phyloP scores from a whole-genome alignment of 169 alveolate species.

The Cryptosporidium felis region DNA sequence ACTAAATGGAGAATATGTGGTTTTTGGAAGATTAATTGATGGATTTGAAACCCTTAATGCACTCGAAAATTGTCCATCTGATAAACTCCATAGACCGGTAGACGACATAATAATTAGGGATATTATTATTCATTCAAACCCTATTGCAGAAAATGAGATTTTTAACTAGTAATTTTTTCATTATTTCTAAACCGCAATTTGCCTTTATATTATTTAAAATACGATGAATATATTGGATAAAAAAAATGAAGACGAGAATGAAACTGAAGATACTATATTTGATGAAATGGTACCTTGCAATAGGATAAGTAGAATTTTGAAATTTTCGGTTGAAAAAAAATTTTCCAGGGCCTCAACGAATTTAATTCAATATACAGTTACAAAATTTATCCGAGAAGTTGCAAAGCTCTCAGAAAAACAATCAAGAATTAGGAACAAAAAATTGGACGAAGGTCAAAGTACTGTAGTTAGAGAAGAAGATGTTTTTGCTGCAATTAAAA shows the following conservation, averaged over 20 bases:
- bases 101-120: conserved; percentile 81
- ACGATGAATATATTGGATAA: background rate
- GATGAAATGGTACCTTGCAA: conserved; percentile 12
- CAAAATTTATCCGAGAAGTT: conserved; percentile 14
- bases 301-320: conserved; percentile 5
- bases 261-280: too few species aligned
- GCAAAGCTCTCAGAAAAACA: conserved; percentile 61
- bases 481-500: conserved; percentile 37
- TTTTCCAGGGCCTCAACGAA: conserved; percentile 18
- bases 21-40: conserved; percentile 90
- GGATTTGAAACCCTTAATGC: conserved; percentile 90
- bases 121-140: conserved; percentile 60
- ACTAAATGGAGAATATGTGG: conserved; percentile 88
- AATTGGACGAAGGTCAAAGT: background rate
- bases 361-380: background rate
- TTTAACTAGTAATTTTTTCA: background rate
- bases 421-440: conserved; percentile 16
- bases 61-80: conserved; percentile 83
- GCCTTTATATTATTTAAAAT: background rate
- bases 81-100: conserved; percentile 82
- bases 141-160: conserved; percentile 54
- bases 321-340: conserved; percentile 16
- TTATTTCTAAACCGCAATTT: background rate
- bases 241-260: background rate
- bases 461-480: conserved; percentile 35